Evolutionary conservation across 2,329 filamentous ascomycete species (phyloP), one percentile per base, ranked within the genome.

Genomic region (Beauveria sp.): DNA sequence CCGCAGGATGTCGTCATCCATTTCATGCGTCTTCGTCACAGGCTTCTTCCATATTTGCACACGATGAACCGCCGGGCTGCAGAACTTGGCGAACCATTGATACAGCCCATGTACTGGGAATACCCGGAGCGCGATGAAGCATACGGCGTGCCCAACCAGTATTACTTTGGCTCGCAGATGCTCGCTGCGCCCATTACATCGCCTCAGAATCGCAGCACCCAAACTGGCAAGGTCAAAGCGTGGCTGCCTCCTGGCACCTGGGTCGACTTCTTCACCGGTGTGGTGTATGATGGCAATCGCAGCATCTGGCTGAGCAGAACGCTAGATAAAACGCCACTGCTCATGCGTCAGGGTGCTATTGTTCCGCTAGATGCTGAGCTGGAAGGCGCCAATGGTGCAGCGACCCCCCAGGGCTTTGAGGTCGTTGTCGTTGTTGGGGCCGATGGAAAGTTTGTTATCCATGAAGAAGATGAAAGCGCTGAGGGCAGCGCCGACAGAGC

Each of bases 21-120:
- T 1, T 82, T 79, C 54, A 69, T 88, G 50, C 76, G 77, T 5
- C 72, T 86, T 24, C 77, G 85, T 0, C 85, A 88, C 67, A 76
- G 80, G 3, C 71, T 88, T 7, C 75, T 88, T 28, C 85, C 85
- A 0, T 88, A 85, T 64, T 71, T 87, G 2, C 82, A 86, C 70
- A 81, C 81, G 0, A 81, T 82, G 75, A 87, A 85, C 63, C 75
- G 78, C 1, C 70, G 73, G 10, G 77, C 77, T 1, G 74, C 76
- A 0, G 70, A 70, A 1, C 67, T 79, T 1, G 76, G 77, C 48
- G 75, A 81, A 55, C 84, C 84, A 0, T 69, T 88, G 2, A 71
- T 87, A 1, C 80, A 83, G 68, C 85, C 85, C 0, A 76, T 88
- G 74, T 88, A 88, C 73, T 88, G 85, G 85, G 75, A 77, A 49